Evolutionary conservation across 441 rosid species (phyloP), one percentile per base, ranked within the genome.

Genomic region (Theobroma grandiflorum): DNA sequence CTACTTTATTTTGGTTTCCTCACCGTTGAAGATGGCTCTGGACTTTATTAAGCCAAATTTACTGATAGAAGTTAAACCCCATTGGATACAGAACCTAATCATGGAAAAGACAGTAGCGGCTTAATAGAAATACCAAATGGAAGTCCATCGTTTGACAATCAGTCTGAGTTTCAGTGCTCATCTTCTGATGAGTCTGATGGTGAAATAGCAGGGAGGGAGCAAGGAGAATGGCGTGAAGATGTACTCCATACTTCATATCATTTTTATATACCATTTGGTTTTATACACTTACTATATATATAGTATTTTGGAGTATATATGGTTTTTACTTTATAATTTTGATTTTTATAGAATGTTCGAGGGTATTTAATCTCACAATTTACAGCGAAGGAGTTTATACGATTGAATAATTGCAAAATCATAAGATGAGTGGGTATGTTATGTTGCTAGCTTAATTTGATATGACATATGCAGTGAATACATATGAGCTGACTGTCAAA

Each of bases 371-470:
- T 10, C 64, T 59, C 37, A 2, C 10, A 5, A 2, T 26, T 59
- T 11, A 59, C 64, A 59, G 18, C 3, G 2, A 59, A 59, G 35
- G 64, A 26, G 64, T 1, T 4, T 0, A 59, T 10, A 59, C 31
- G 8, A 5, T 37, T 59, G 10, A 26, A 11, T 26, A 59, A 59
- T 59, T 16, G 37, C 16, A 3, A 26, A 59, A 0, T 26, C 12
- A 59, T 26, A 37, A 59, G 64, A 22, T 59, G 64, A 59, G 14
- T 59, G 64, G 64, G 64, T 26, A 59, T 59, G 37, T 59, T 49
- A 59, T 59, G 37, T 59, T 49, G 16, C 38, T 59, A 59, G 64
- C 57, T 16, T 26, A 26, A 26, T 26, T 52, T 52, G 8, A 6
- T 52, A 52, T 15, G 3, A 3, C 11, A 26, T 59, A 26, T 59